These are phyloP conservation scores for Pulveroboletus sp. DNA, from an alignment of 768 basidiomycete species.

Conservation along the genomic window DNA sequence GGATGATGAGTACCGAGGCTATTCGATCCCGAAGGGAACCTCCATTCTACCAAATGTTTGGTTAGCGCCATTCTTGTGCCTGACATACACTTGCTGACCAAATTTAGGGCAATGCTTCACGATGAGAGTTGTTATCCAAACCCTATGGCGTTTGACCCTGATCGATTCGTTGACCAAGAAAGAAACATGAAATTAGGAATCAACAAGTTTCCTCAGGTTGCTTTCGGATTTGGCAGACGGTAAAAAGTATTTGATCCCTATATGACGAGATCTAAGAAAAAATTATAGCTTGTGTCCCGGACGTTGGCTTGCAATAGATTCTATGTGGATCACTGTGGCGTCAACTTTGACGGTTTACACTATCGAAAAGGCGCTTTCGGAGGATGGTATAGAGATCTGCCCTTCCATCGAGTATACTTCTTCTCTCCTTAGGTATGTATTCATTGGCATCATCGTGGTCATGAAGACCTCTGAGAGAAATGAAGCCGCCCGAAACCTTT, in stretches of 20 bases:
- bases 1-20: slow-evolving; percentile 46
- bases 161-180: slow-evolving; percentile 31
- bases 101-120: slow-evolving; percentile 41
- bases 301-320: slow-evolving; percentile 41
- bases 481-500: slow-evolving; percentile 43
- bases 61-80: slow-evolving; percentile 20
- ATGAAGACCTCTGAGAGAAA: not conserved
- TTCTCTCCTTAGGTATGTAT: slow-evolving; percentile 34
- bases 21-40: slow-evolving; percentile 43
- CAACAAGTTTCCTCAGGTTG: slow-evolving; percentile 35
- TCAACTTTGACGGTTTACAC: slow-evolving; percentile 39
- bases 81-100: slow-evolving; percentile 12
- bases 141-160: slow-evolving; percentile 38
- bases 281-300: slow-evolving; percentile 42
- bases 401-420: slow-evolving; percentile 36
- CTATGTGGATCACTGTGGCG: slow-evolving; percentile 42
- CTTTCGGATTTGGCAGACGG: slow-evolving; percentile 44
- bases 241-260: slow-evolving; percentile 11
- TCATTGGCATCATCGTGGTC: not conserved
- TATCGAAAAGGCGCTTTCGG: slow-evolving; percentile 34
- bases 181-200: slow-evolving; percentile 28
- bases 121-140: slow-evolving; percentile 38
- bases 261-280: not conserved
- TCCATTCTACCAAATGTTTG: slow-evolving; percentile 48
- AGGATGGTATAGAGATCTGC: slow-evolving; percentile 33